Evolutionary conservation across 2,329 filamentous ascomycete genomes (phyloP), one percentile per base, ranked within the genome.

Genomic region (Fusarium secorum): DNA sequence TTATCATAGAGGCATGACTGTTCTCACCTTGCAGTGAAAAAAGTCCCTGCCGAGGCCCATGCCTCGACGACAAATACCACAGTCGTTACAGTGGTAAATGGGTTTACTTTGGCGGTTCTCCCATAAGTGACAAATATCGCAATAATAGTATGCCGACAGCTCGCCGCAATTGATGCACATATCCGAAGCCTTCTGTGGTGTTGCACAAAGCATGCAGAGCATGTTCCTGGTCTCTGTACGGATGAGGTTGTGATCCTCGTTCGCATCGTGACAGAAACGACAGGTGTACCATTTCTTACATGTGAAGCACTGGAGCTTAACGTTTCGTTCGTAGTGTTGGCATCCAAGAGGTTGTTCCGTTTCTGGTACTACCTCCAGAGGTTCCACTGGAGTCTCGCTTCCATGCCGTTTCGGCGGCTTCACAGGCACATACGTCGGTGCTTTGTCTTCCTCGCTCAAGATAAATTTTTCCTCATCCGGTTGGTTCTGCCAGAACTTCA

Each of bases 51-150:
- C 95, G 33, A 99, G 84, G 3, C 96, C 96, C 79, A 94, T 89
- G 3, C 96, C 96, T 62, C 95, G 91, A 64, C 96, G 89, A 79
- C 96, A 99, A 67, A 99, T 97, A 8, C 96, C 96, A 80, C 96
- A 99, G 77, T 98, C 96, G 76, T 90, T 88, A 80, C 96, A 99
- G 79, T 99, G 96, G 78, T 99, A 99, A 62, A 98, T 97, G 71
- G 91, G 92, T 80, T 97, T 98, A 72, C 90, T 91, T 59, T 90
- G 89, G 74, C 98, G 93, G 77, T 98, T 94, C 77, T 98, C 95
- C 96, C 96, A 99, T 4, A 99, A 86, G 81, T 98, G 98, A 85
- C 96, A 99, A 60, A 96, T 92, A 58, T 90, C 88, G 82, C 96
- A 99, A 79, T 97, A 99, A 80, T 98, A 98, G 77, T 92, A 92